phyloP scores from a whole-genome alignment of 768 basidiomycete genomes.

The Tephrocybe sp. region DNA sequence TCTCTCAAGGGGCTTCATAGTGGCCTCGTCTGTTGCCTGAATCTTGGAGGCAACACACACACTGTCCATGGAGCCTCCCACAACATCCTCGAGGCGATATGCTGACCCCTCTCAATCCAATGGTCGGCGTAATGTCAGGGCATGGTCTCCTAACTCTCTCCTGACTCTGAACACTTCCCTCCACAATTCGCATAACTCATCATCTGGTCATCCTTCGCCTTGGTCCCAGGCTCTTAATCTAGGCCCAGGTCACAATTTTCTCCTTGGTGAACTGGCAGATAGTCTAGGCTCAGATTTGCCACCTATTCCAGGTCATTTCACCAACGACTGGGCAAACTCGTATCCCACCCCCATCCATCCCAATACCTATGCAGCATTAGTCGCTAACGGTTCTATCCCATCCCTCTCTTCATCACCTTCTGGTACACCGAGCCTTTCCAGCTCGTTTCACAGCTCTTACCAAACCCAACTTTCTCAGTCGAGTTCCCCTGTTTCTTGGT shows the following conservation, averaged over 20 bases:
- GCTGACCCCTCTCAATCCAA: slow-evolving; percentile 28
- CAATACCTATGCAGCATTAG: slow-evolving; percentile 55
- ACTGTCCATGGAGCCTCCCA: slow-evolving; percentile 20
- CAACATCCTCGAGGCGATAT: slow-evolving; percentile 26
- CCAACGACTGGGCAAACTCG: slow-evolving; percentile 50
- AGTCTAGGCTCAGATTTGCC: slow-evolving; percentile 11
- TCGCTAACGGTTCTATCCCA: slow-evolving; percentile 56
- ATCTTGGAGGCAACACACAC: not conserved
- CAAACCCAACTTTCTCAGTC: slow-evolving; percentile 20
- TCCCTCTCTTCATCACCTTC: slow-evolving; percentile 28
- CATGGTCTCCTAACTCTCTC: slow-evolving; percentile 25
- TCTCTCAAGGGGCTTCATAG: slow-evolving; percentile 5
- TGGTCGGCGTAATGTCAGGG: slow-evolving; percentile 13
- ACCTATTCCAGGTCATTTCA: slow-evolving; percentile 21
- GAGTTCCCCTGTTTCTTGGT: slow-evolving; percentile 26
- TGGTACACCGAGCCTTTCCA: slow-evolving; percentile 37
- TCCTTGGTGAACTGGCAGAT: slow-evolving; percentile 14
- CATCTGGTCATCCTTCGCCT: slow-evolving; percentile 30
- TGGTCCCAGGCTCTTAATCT: slow-evolving; percentile 32
- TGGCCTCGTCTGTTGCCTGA: slow-evolving; percentile 2
- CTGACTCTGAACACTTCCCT: slow-evolving; percentile 35
- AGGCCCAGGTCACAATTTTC: slow-evolving; percentile 15
- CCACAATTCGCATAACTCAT: slow-evolving; percentile 24
- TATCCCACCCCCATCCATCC: slow-evolving; percentile 66
- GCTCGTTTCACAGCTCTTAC: slow-evolving; percentile 25